These are phyloP conservation scores for Aspergillus sojae DNA, from an alignment of 2,329 filamentous ascomycete species.

Conservation along the genomic window DNA sequence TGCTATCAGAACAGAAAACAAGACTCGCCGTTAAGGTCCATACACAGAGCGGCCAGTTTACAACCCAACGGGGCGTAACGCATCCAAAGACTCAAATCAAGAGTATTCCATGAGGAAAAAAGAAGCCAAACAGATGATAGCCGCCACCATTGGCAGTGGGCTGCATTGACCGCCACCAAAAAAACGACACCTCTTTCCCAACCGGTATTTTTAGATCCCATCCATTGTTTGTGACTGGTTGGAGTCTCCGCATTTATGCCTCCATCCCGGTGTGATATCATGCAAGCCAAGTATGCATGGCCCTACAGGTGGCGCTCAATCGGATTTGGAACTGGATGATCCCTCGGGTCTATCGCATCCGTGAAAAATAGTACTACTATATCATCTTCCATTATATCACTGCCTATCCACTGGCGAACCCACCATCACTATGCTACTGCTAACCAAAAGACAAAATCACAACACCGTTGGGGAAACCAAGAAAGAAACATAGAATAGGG, in stretches of 20 bases:
- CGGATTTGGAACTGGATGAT: not conserved
- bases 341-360: not conserved
- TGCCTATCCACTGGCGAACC: not conserved
- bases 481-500: not conserved
- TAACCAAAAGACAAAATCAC: not conserved
- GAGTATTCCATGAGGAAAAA: not conserved
- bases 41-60: too few species aligned
- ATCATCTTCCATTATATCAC: not conserved
- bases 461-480: not conserved
- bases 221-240: not conserved
- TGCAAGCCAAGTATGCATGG: conserved; percentile 4
- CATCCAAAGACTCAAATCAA: not conserved
- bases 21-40: not conserved
- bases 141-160: not conserved
- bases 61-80: not conserved
- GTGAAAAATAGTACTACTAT: not conserved
- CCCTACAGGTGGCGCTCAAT: conserved; percentile 1
- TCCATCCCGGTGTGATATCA: conserved; percentile 3
- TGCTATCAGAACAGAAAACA: not conserved
- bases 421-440: not conserved
- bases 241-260: not conserved
- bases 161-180: not conserved
- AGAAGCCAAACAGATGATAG: not conserved
- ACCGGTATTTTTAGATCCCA: conserved; percentile 1
- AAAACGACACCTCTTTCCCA: not conserved